These are phyloP conservation scores for Colletotrichum cuscutae DNA, from an alignment of 2,329 filamentous ascomycete species.

Conservation along the genomic window DNA sequence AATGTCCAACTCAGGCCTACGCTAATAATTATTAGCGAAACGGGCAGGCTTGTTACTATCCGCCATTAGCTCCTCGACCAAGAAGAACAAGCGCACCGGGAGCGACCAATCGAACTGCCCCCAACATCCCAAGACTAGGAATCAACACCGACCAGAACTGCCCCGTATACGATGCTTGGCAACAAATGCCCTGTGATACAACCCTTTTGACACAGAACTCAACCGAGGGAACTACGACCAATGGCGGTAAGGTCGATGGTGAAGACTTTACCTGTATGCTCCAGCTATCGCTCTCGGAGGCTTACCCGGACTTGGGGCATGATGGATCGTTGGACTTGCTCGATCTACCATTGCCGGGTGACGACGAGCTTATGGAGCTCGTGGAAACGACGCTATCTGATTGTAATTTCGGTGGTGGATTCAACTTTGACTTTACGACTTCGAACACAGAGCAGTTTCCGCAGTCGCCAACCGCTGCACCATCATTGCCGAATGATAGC, in stretches of 20 bases:
- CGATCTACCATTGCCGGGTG: constrained; percentile 17
- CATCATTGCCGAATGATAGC: neutral
- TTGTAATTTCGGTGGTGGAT: neutral
- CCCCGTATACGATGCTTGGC: constrained; percentile 10
- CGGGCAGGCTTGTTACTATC: constrained; percentile 26
- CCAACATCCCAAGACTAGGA: neutral
- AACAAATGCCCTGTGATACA: neutral
- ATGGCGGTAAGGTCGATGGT: neutral
- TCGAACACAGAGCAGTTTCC: neutral
- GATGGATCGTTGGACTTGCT: neutral
- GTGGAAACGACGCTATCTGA: constrained; percentile 22
- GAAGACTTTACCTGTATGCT: constrained; percentile 8
- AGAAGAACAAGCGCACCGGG: constrained; percentile 2
- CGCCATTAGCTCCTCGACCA: constrained; percentile 11
- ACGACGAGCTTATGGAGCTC: constrained; percentile 23
- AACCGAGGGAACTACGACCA: neutral
- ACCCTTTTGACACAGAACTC: constrained; percentile 13
- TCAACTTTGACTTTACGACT: constrained; percentile 11
- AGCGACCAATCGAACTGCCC: neutral
- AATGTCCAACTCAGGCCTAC: neutral
- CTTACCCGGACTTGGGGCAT: neutral
- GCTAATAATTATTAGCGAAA: constrained; percentile 8
- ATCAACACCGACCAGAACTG: constrained; percentile 4
- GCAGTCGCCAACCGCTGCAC: neutral
- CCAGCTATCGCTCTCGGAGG: neutral